Percentiles rank a stretch among this genome's conserved stretches.
Conservation (phyloP, 768 basidiomycete genomes). For the Boletales sp. region DNA sequence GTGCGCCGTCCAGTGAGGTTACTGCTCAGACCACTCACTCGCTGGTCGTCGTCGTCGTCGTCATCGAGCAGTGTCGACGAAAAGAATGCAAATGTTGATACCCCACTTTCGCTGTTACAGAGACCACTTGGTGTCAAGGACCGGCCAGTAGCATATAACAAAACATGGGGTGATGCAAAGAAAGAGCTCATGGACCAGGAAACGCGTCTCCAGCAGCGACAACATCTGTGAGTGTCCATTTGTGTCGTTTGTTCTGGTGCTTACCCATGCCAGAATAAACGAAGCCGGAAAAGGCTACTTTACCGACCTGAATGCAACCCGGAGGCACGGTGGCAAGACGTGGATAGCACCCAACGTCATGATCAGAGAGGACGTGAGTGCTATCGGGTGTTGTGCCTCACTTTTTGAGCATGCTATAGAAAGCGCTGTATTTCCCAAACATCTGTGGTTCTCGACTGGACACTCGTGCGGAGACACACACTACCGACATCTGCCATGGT, state of each 20-base stretch:
- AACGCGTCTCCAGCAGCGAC: slow-evolving; percentile 63
- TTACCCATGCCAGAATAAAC: slow-evolving; percentile 42
- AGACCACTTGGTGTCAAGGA: slow-evolving; percentile 77
- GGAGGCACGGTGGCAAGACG: slow-evolving; percentile 85
- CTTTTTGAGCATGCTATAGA: slow-evolving; percentile 43
- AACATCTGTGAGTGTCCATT: slow-evolving; percentile 44
- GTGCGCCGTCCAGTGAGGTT: slow-evolving; percentile 8
- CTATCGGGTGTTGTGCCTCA: not conserved
- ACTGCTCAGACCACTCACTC: slow-evolving; percentile 7
- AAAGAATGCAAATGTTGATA: not conserved
- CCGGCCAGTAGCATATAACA: slow-evolving; percentile 56
- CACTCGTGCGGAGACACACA: slow-evolving; percentile 56
- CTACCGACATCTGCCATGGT: slow-evolving; percentile 71
- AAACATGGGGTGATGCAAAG: slow-evolving; percentile 57
- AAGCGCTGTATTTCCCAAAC: slow-evolving; percentile 89
- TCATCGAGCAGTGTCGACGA: slow-evolving; percentile 2
- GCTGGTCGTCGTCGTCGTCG: slow-evolving; percentile 21
- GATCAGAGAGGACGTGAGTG: slow-evolving; percentile 84
- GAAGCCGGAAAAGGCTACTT: slow-evolving; percentile 82
- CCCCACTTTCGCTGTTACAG: slow-evolving; percentile 39
- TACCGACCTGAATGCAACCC: slow-evolving; percentile 76
- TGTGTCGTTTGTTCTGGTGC: not conserved
- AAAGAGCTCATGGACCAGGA: slow-evolving; percentile 73
- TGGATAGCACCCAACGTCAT: slow-evolving; percentile 90
- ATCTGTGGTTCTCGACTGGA: slow-evolving; percentile 69